Evolutionary conservation across 139 green algal species (phyloP).

Genomic region (Tetraselmis striata): DNA sequence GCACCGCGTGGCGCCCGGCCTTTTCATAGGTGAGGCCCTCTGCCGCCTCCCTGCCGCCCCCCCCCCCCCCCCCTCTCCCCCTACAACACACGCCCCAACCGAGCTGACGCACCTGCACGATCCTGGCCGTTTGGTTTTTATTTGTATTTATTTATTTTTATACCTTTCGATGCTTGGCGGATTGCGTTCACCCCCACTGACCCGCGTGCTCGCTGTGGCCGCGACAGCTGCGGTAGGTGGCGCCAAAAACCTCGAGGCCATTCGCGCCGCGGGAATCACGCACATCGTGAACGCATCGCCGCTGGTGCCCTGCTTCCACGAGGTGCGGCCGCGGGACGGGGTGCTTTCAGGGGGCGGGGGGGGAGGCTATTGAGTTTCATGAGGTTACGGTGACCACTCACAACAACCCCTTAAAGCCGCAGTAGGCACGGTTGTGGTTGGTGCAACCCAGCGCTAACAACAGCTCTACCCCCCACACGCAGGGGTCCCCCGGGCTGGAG

Average conservation of each 20-base stretch:
- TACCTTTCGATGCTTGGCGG: too few relatives aligned
- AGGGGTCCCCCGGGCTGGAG: slow-evolving; percentile 9
- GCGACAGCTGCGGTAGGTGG: slow-evolving; percentile 24
- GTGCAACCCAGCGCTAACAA: background rate
- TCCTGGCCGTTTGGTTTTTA: too few relatives aligned
- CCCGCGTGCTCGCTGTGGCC: too few relatives aligned
- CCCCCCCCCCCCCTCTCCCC: too few relatives aligned
- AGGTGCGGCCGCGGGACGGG: slow-evolving; percentile 6
- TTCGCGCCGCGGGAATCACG: slow-evolving; percentile 26
- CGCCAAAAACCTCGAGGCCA: slow-evolving; percentile 33
- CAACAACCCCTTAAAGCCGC: too few relatives aligned
- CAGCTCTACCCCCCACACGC: slow-evolving; percentile 14
- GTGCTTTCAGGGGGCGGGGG: background rate
- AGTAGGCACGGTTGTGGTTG: background rate
- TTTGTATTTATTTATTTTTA: too few relatives aligned
- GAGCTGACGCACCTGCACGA: too few relatives aligned
- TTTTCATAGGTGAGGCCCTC: slow-evolving; percentile 5
- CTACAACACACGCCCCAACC: too few relatives aligned
- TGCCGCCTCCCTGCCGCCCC: background rate
- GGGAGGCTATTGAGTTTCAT: background rate
- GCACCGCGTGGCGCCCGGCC: background rate
- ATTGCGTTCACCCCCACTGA: too few relatives aligned
- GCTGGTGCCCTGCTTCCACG: slow-evolving; percentile 39
- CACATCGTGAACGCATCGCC: slow-evolving; percentile 31
- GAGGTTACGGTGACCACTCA: too few relatives aligned